A percentile compares a stretch with the other conserved stretches of the same genome.
Conservation (phyloP, 345 rosid species). For the Passiflora organensis region DNA sequence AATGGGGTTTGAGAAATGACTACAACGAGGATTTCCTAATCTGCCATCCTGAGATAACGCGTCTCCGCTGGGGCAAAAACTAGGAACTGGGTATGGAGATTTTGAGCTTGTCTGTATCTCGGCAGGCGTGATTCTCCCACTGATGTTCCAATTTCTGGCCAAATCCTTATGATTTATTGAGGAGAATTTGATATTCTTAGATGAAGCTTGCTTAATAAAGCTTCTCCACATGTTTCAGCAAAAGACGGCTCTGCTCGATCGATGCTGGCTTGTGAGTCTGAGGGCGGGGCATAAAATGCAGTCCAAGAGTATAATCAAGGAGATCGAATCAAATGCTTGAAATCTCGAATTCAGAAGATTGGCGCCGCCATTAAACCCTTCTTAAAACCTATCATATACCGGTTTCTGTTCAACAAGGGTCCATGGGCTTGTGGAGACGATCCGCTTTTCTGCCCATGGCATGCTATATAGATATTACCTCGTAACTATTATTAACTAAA, state of each 20-base stretch:
- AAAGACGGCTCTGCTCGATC: not conserved
- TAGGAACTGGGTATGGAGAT: conserved; percentile 8
- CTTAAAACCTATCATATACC: conserved; percentile 11
- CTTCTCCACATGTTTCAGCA: conserved; percentile 60
- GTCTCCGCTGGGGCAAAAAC: conserved; percentile 16
- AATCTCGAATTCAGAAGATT: too few species aligned
- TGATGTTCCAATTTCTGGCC: conserved; percentile 2
- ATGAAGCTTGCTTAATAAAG: conserved; percentile 44
- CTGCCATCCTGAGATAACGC: conserved; percentile 19
- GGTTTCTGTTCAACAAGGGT: not conserved
- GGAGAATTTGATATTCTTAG: conserved; percentile 33
- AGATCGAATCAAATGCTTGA: too few species aligned
- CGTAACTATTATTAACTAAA: too few species aligned
- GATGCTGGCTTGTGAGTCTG: not conserved
- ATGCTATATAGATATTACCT: too few species aligned
- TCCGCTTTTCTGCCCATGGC: not conserved
- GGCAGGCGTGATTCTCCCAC: conserved; percentile 9
- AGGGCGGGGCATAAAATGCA: not conserved
- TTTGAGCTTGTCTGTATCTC: conserved; percentile 2
- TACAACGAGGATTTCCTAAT: conserved; percentile 13
- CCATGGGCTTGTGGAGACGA: conserved; percentile 6
- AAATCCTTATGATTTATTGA: conserved; percentile 2
- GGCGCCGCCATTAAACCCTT: conserved; percentile 23
- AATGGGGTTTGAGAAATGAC: conserved; percentile 10
- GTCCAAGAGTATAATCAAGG: not conserved